Evolutionary conservation across 257 asterid genomes (phyloP).

Genomic region (Osmanthus fragrans): DNA sequence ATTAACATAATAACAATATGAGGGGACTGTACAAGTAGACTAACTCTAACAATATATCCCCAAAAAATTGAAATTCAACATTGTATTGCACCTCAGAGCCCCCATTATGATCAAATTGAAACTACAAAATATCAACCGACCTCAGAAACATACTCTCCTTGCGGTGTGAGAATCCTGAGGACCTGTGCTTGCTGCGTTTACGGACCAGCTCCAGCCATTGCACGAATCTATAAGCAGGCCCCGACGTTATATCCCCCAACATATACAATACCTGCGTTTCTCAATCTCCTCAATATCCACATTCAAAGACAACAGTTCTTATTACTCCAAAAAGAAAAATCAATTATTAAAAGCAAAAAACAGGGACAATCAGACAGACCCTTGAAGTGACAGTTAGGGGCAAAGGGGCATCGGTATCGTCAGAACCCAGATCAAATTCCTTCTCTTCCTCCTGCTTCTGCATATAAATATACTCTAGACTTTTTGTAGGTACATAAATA

Average conservation of each 20-base stretch:
- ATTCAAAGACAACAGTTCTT: conserved; percentile 6
- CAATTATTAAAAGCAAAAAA: not conserved
- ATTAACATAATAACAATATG: not conserved
- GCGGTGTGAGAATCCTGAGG: conserved; percentile 83
- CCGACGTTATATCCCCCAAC: conserved; percentile 96
- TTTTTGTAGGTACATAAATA: not conserved
- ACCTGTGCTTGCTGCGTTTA: conserved; percentile 75
- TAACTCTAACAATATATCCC: not conserved
- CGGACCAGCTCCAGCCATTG: conserved; percentile 99
- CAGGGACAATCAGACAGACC: conserved; percentile 35
- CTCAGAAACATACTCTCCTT: conserved; percentile 69
- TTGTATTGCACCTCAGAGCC: conserved; percentile 5
- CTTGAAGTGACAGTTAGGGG: conserved; percentile 96
- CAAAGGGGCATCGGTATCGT: conserved; percentile 74
- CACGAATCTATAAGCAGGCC: conserved; percentile 86
- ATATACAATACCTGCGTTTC: conserved; percentile 82
- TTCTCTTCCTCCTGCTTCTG: conserved; percentile 87
- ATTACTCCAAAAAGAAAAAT: not conserved
- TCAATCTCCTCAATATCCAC: conserved; percentile 15
- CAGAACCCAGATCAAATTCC: conserved; percentile 68
- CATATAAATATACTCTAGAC: conserved; percentile 27
- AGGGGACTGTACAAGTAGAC: too few relatives aligned
- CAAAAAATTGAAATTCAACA: not conserved
- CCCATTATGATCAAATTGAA: not conserved
- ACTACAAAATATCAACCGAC: conserved; percentile 35